These are phyloP conservation scores for Aspergillus vadensis DNA, from an alignment of 2,329 filamentous ascomycete genomes.

Conservation along the genomic window DNA sequence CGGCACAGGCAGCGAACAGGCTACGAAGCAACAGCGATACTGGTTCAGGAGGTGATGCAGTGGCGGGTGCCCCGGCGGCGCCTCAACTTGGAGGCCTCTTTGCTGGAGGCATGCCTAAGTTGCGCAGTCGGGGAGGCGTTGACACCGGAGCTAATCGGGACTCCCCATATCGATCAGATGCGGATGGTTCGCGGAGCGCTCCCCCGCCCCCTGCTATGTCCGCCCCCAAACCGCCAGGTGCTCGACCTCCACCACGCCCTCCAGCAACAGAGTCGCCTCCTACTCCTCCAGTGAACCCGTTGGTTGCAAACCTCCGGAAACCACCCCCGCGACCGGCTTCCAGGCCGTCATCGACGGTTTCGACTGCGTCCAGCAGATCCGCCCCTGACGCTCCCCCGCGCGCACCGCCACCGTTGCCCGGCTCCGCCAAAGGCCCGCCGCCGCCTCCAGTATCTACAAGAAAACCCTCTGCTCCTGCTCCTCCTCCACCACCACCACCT, in stretches of 20 bases:
- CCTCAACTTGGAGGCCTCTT: slow-evolving; percentile 88
- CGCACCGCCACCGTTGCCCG: slow-evolving; percentile 69
- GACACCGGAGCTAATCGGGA: slow-evolving; percentile 72
- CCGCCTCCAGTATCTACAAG: slow-evolving; percentile 59
- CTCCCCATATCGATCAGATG: slow-evolving; percentile 77
- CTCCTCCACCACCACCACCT: slow-evolving; percentile 45
- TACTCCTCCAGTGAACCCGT: slow-evolving; percentile 55
- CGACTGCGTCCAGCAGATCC: slow-evolving; percentile 57
- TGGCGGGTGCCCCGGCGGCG: slow-evolving; percentile 57
- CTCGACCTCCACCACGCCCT: slow-evolving; percentile 49
- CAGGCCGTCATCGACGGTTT: slow-evolving; percentile 63
- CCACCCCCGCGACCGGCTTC: slow-evolving; percentile 51
- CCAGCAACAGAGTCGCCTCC: slow-evolving; percentile 52
- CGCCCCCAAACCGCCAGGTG: slow-evolving; percentile 57
- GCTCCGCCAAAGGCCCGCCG: slow-evolving; percentile 52
- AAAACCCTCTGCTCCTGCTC: slow-evolving; percentile 58
- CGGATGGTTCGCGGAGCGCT: slow-evolving; percentile 59
- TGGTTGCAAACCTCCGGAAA: slow-evolving; percentile 62
- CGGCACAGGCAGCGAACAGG: slow-evolving; percentile 56
- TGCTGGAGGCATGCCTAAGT: slow-evolving; percentile 90
- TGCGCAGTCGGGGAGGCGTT: slow-evolving; percentile 83
- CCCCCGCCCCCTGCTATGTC: slow-evolving; percentile 22
- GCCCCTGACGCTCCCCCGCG: slow-evolving; percentile 50
- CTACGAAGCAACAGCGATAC: slow-evolving; percentile 80
- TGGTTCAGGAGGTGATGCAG: slow-evolving; percentile 45